phyloP scores from a whole-genome alignment of 2,329 filamentous ascomycete genomes.

The Ceratocystis alfenasii region DNA sequence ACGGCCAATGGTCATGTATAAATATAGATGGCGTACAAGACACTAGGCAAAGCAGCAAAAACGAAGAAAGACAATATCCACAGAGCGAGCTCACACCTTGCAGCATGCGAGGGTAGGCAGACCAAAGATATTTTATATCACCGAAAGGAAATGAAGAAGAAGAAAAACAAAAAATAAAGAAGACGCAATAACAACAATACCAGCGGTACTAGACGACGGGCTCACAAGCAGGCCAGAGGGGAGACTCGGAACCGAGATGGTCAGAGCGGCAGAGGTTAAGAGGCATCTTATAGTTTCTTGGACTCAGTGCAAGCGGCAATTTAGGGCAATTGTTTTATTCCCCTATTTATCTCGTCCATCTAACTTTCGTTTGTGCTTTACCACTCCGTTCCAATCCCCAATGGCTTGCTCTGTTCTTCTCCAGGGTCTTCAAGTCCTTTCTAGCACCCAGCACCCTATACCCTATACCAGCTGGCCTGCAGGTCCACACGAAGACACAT shows the following conservation, averaged over 20 bases:
- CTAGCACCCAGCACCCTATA: not conserved
- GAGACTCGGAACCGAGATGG: conserved; percentile 6
- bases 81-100: not conserved
- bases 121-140: not conserved
- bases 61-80: not conserved
- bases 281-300: conserved; percentile 9
- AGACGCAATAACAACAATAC: not conserved
- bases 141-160: not conserved
- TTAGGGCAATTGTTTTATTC: not conserved
- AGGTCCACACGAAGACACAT: not conserved
- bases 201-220: not conserved
- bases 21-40: too few relatives aligned
- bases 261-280: conserved; percentile 6
- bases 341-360: not conserved
- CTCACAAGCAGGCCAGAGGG: not conserved
- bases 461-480: not conserved
- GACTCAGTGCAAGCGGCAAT: not conserved
- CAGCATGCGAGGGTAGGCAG: not conserved
- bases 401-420: not conserved
- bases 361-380: not conserved
- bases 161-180: not conserved
- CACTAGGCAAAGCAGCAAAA: not conserved
- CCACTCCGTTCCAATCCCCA: not conserved
- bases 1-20: too few relatives aligned
- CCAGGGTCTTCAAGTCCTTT: not conserved